Percentiles rank a stretch among this genome's conserved stretches.
phyloP scores from a whole-genome alignment of 2,329 filamentous ascomycete species.

The Diaporthe vaccinii region DNA sequence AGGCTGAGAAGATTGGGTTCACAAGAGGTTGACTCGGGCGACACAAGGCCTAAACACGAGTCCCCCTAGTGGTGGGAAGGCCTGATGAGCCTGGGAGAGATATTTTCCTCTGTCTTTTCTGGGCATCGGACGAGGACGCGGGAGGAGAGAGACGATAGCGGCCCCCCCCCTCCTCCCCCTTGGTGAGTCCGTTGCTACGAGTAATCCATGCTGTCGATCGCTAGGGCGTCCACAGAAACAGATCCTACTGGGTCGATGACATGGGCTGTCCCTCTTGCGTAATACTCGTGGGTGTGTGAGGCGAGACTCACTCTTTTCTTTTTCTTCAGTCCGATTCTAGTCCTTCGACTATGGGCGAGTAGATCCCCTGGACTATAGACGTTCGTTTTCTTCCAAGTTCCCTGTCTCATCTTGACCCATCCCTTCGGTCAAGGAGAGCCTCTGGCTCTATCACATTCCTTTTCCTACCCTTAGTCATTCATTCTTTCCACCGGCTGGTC shows the following conservation, averaged over 20 bases:
- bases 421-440: slow-evolving; percentile 26
- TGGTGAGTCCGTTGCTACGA: slow-evolving; percentile 2
- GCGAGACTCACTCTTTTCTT: slow-evolving; percentile 24
- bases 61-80: not conserved
- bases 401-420: slow-evolving; percentile 15
- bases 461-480: slow-evolving; percentile 6
- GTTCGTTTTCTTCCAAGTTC: slow-evolving; percentile 2
- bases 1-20: slow-evolving; percentile 32
- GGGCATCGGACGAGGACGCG: slow-evolving; percentile 5
- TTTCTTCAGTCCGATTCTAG: slow-evolving; percentile 17
- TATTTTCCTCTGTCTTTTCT: not conserved
- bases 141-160: not conserved
- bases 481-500: not conserved
- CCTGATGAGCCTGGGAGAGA: not conserved
- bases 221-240: slow-evolving; percentile 25
- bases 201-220: slow-evolving; percentile 29
- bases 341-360: slow-evolving; percentile 4
- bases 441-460: slow-evolving; percentile 16
- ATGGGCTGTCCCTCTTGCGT: slow-evolving; percentile 15
- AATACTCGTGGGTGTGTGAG: slow-evolving; percentile 19
- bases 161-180: not conserved
- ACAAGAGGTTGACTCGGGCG: slow-evolving; percentile 29
- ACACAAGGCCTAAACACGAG: not conserved
- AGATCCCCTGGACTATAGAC: slow-evolving; percentile 14
- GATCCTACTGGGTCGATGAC: slow-evolving; percentile 3